phyloP scores from a whole-genome alignment of 73 alveolate species.

The Tetrahymena thermophila region DNA sequence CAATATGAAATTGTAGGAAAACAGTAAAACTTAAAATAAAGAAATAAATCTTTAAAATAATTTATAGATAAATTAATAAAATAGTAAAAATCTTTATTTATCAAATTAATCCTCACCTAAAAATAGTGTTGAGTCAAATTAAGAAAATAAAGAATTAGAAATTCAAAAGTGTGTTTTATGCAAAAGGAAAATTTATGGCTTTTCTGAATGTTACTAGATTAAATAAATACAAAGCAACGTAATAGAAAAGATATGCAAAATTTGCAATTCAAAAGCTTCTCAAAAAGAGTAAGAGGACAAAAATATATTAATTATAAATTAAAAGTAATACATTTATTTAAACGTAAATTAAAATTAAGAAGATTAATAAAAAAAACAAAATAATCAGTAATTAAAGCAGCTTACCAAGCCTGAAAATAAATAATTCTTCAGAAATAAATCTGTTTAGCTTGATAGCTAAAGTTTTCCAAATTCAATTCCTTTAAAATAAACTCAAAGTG shows the following conservation, averaged over 20 bases:
- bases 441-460: background rate
- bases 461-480: no score
- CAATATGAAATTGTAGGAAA: no score
- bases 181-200: background rate
- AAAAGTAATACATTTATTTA: background rate
- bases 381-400: no score
- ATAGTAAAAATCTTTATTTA: no score
- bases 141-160: background rate
- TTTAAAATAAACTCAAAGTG: background rate
- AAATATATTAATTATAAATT: background rate
- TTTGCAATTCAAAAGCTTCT: background rate
- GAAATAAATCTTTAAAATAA: no score
- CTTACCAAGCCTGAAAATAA: background rate
- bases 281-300: background rate
- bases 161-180: background rate
- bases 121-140: background rate
- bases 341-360: background rate
- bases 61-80: no score
- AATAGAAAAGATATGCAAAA: background rate
- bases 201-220: background rate
- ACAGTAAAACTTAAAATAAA: no score
- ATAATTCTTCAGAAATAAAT: background rate
- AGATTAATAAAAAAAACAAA: no score
- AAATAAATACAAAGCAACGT: background rate
- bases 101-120: background rate